Base-by-base conservation (phyloP, 2,329 filamentous ascomycete species). In the Pyrenophora teres region DNA sequence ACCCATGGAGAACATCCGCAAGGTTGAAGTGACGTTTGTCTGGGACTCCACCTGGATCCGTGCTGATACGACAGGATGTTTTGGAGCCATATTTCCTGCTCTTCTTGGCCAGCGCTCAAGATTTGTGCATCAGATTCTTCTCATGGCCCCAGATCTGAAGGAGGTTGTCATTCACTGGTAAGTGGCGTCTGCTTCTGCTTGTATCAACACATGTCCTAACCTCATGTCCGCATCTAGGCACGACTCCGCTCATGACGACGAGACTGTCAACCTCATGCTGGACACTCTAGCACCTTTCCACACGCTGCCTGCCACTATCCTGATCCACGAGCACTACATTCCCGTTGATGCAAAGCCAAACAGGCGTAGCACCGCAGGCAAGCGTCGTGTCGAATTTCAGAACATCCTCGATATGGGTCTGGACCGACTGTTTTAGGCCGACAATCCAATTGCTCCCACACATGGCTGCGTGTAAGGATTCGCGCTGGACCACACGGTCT, bases 11-110 rank as follows among this genome's bases (percentile, higher is more conserved):
- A 63, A 67, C n/a, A 67, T 73, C 41, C 68, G 66, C 36, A 68
- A 64, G 35, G 66, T 65, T 13, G 54, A 72, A 32, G 50, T 72
- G 6, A 61, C 48, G 0, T 69, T 74, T 33, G 64, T 65, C 27
- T 74, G 69, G 69, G 70, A 74, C 46, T 64, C 64, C 0, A 63
- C 62, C 6, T 74, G 69, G 69, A 54, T 73, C 15, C 63, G 66
- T 2, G 52, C 59, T 1, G 57, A 64, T 10, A 35, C 33, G 1
- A 58, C 50, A 7, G 63, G 52, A 30, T 54, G 37, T 21, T 57
- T 57, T 12, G 56, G 53, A n/a, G 56, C 52, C 18, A 60, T 72
- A 33, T 71, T 69, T 31, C 65, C 64, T 8, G 63, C 62, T 13
- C 44, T 71, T 7, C 59, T 72, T 9, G 43, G 54, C n/a, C 47